A percentile compares a stretch with the other conserved stretches of the same genome.
Conservation (phyloP, 2,329 filamentous ascomycete genomes). For the Emergomyces pasteurianus region DNA sequence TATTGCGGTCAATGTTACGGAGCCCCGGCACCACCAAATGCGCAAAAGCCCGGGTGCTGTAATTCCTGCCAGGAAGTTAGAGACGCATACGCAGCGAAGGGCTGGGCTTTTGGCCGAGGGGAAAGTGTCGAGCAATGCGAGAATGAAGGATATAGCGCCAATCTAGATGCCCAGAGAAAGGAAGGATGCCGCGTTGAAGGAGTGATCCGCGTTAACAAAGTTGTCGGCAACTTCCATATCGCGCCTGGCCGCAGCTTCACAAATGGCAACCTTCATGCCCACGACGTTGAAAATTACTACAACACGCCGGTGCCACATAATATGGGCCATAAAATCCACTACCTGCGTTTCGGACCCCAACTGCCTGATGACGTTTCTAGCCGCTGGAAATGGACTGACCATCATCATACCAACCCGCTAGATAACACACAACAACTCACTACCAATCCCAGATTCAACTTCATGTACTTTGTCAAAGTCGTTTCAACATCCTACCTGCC, state of each 20-base stretch:
- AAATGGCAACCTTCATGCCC: slow-evolving; percentile 92
- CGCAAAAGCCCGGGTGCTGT: slow-evolving; percentile 77
- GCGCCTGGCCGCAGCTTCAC: slow-evolving; percentile 93
- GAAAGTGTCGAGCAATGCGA: slow-evolving; percentile 91
- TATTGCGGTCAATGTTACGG: slow-evolving; percentile 96
- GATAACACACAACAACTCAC: slow-evolving; percentile 69
- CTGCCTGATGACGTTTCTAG: slow-evolving; percentile 59
- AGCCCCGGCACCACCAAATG: slow-evolving; percentile 58
- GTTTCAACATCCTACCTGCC: slow-evolving; percentile 92
- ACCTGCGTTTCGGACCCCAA: slow-evolving; percentile 84
- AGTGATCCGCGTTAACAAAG: slow-evolving; percentile 89
- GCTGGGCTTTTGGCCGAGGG: slow-evolving; percentile 89
- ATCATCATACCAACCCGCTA: slow-evolving; percentile 76
- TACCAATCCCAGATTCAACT: slow-evolving; percentile 77
- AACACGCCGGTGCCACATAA: slow-evolving; percentile 64
- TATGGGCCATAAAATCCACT: slow-evolving; percentile 80
- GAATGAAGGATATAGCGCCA: slow-evolving; percentile 85
- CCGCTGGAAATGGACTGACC: slow-evolving; percentile 64
- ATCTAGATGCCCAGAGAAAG: slow-evolving; percentile 70
- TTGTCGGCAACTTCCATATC: slow-evolving; percentile 96
- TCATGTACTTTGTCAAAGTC: slow-evolving; percentile 99
- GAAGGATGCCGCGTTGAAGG: slow-evolving; percentile 95
- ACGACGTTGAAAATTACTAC: slow-evolving; percentile 94
- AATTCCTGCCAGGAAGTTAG: slow-evolving; percentile 95
- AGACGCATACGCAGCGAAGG: slow-evolving; percentile 78